Percentiles rank a stretch among this genome's conserved stretches.
Conservation (phyloP, 257 asterid species). For the Jacaranda copaia region DNA sequence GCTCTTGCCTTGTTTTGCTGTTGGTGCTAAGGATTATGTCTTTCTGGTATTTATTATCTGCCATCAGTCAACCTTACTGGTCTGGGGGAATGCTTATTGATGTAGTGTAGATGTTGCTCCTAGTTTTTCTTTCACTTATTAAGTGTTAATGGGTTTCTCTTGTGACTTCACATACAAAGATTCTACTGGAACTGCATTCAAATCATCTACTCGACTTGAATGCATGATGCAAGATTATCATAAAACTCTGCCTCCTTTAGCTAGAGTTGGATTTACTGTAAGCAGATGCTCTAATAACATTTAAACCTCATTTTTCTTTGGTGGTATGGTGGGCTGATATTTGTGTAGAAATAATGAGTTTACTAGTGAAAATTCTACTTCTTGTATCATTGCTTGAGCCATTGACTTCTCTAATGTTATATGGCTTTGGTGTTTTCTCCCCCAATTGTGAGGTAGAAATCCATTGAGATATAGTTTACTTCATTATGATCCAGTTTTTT, state of each 20-base stretch:
- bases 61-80: slow-evolving; percentile 15
- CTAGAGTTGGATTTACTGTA: slow-evolving; percentile 98
- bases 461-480: slow-evolving; percentile 13
- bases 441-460: slow-evolving; percentile 6
- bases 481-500: neutral
- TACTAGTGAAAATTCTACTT: no score
- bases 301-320: neutral
- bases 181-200: slow-evolving; percentile 84
- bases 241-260: slow-evolving; percentile 89
- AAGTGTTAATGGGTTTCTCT: slow-evolving; percentile 31
- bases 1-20: no score
- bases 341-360: no score
- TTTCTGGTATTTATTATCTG: neutral
- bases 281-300: slow-evolving; percentile 40
- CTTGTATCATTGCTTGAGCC: neutral
- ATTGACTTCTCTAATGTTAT: slow-evolving; percentile 30
- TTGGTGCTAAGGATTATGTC: no score
- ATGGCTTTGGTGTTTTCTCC: slow-evolving; percentile 2
- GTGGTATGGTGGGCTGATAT: neutral
- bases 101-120: neutral
- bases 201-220: slow-evolving; percentile 98
- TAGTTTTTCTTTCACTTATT: slow-evolving; percentile 1
- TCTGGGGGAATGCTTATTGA: slow-evolving; percentile 6
- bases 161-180: slow-evolving; percentile 80
- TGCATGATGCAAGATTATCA: slow-evolving; percentile 99